Evolutionary conservation across 768 basidiomycete genomes (phyloP), one percentile per base, ranked within the genome.

Genomic region (Tricholomella constricta): DNA sequence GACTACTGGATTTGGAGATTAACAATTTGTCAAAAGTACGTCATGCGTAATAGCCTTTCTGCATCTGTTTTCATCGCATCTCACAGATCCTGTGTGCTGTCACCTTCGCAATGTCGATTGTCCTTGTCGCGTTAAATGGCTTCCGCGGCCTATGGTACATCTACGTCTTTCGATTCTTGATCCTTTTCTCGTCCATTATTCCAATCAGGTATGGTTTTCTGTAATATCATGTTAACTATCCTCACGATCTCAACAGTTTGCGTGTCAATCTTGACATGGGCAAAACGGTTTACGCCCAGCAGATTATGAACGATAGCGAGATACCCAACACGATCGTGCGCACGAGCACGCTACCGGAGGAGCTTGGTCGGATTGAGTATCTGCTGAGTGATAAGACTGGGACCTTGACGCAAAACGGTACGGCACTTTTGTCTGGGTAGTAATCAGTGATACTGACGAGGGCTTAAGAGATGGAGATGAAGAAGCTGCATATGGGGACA

Each of bases 261-360:
- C 90, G 97, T n/a, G 96, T 99, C 48, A 99, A 99, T 62, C 80
- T 99, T 48, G 97, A 99, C 69, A 98, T 99, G 95, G 97, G 97
- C 51, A 99, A 99, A 73, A 98, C 95, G 1, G 90, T 98, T 37
- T 99, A 99, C 62, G 94, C 93, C 0, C 87, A 90, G 37, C 91
- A 94, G 59, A 98, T 98, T 51, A 94, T 95, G 88, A 87, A 83
- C 46, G 97, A 98, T 72, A 65, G 61, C 40, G 93, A 98, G 70
- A 99, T 99, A 59, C 93, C 94, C 4, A 84, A 86, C 42, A 97
- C 97, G 4, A 97, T 98, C 56, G 97, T 98, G 7, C 81, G 97
- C 12, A 98, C 97, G n/a, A 93, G 90, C 63, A 99, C 97, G 0
- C 78, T 99, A 3, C 97, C 97, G 0, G 97, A 99, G 68, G 95